A percentile compares a stretch with the other conserved stretches of the same genome.
These are phyloP conservation scores for Eutrema japonicum DNA, from an alignment of 345 rosid species.

Conservation along the genomic window DNA sequence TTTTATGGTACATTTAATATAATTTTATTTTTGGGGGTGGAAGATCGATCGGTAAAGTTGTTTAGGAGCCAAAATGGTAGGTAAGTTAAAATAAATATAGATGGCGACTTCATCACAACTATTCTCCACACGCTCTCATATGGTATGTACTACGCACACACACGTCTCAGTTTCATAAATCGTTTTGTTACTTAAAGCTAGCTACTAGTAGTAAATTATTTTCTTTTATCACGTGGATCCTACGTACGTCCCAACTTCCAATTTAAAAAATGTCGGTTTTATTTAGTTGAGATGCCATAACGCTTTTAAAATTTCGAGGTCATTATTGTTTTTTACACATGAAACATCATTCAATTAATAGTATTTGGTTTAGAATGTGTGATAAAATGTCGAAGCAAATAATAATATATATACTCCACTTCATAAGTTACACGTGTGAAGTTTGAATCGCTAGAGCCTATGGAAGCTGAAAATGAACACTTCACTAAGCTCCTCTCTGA, in stretches of 20 bases:
- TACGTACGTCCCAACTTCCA: constrained; percentile 35
- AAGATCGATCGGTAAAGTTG: constrained; percentile 22
- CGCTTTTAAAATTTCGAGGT: constrained; percentile 7
- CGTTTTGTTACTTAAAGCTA: background rate
- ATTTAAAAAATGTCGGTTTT: constrained; percentile 12
- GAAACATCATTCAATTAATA: background rate
- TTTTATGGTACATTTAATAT: background rate
- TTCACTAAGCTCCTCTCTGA: constrained; percentile 11
- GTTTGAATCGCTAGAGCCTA: constrained; percentile 1
- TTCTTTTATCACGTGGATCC: constrained; percentile 42
- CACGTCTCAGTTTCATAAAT: constrained; percentile 33
- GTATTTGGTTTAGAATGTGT: background rate
- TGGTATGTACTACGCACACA: constrained; percentile 12
- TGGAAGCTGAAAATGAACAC: background rate
- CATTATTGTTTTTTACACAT: background rate
- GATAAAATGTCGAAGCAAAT: constrained; percentile 4
- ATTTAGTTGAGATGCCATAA: background rate
- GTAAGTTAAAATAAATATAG: constrained; percentile 35
- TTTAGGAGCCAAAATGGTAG: constrained; percentile 40
- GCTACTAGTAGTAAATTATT: constrained; percentile 22
- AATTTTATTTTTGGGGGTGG: background rate
- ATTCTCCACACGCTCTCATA: constrained; percentile 37
- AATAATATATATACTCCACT: background rate
- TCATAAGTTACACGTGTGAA: background rate
- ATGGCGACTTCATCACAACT: constrained; percentile 33